Evolutionary conservation across 176 grass and related monocot species (phyloP), one percentile per base, ranked within the genome.

Genomic region (Avena sativa): DNA sequence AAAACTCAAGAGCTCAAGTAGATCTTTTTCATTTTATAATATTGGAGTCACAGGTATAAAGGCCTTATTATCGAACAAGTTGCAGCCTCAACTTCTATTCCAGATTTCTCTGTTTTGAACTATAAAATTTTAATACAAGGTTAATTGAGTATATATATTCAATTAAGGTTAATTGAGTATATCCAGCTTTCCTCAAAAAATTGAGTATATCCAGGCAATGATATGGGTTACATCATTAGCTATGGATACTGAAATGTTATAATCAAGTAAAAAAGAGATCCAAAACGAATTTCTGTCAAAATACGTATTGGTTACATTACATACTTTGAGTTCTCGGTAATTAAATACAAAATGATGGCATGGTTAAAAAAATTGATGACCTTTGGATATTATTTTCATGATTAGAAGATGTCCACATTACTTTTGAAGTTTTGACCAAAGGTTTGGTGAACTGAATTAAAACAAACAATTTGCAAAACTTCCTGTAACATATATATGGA

Each of bases 351-450:
- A 78, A 78, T 23, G 47, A 51, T 67, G 26, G 20, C 25, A 26
- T 49, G 26, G n/a, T 57, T 76, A 12, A 80, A 80, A 75, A 87
- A 25, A 80, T 25, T 36, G 34, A 58, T 80, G 36, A 60, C 48
- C 52, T 83, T 80, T 56, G n/a, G 74, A 26, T 76, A 67, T 80
- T 58, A 15, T 74, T 48, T 50, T 60, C 25, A 15, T 73, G 34
- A 65, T 14, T 72, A 58, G 56, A 64, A 79, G 17, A 64, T 51
- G 2, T 26, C 20, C 25, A 47, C 2, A 40, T 4, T 60, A 65
- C 25, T 84, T 83, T 15, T 65, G 0, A 63, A 80, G 26, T 73
- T 73, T 40, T 79, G 53, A 21, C n/a, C 28, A 1, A 46, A 16
- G 61, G 36, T 13, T 49, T 79, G 28, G 25, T 89, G 74, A 80